Evolutionary conservation across 2,329 filamentous ascomycete species (phyloP), one percentile per base, ranked within the genome.

Genomic region (Reticulascus tulasneorum): DNA sequence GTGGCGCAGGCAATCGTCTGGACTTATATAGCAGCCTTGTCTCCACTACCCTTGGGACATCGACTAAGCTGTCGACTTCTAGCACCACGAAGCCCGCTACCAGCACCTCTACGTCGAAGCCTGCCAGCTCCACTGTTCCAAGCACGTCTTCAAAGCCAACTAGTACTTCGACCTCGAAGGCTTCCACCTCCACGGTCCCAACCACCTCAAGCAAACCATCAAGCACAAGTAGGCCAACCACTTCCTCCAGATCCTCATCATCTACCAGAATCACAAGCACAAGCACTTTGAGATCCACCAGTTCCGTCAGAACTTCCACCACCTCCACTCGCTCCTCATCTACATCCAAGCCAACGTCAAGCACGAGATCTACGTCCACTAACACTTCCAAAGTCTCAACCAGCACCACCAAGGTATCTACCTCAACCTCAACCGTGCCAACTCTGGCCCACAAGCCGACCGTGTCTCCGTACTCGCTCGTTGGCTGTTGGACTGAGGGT

Each of bases 401-500:
- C 31, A 29, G 33, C 16, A 19, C 11, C 28, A 13, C 11, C 18
- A 32, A 20, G 13, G 47, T 37, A 4, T 41, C 46, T 4, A 46
- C 44, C 19, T 33, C 46, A 3, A 43, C 39, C 6, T 40, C n/a
- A 18, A 29, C 29, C 18, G 16, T 24, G 6, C 32, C 47, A 1
- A 33, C 47, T 4, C 45, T 47, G 5, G 44, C 45, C n/a, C 49
- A 61, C 24, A 52, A 51, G 29, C 54, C 60, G 1, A 54, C 51
- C 8, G 44, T 59, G 7, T 40, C 47, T 6, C 44, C 47, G 21
- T 65, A 59, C 44, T 49, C 49, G 7, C 49, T 64, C 16, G 50
- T 60, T 12, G 65, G 65, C 22, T 70, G 66, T 53, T 66, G 60
- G 55, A 58, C 54, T 4, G 63, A 69, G 37, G 55, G 58, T 10